Base-by-base conservation (phyloP, 2,329 filamentous ascomycete genomes). In the Alternaria sp. region DNA sequence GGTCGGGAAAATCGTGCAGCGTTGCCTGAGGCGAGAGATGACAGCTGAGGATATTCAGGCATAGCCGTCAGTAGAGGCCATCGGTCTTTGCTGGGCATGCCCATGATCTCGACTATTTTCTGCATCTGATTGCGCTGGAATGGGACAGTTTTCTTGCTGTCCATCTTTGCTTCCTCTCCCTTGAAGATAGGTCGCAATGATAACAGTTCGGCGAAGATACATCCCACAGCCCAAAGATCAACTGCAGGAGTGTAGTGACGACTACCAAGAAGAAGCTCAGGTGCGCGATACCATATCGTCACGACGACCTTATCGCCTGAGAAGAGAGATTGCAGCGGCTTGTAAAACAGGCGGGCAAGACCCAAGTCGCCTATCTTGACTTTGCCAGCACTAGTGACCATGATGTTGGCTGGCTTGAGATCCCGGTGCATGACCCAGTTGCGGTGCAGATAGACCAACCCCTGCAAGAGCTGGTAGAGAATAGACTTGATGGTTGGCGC, bases 91-190 rank as follows among this genome's bases (percentile, higher is more conserved):
- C 87, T 92, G 0, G 95, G 95, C 66, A 97, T 82, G 30, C 95
- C 95, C 83, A 99, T 90, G 64, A 99, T 93, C 75, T 99, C 95
- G 38, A 97, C 92, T 70, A 99, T 99, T 80, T 97, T 97, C 75
- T 95, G 93, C 94, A 99, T 98, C 81, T 99, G 95, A 72, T 97
- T 97, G 14, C 94, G 88, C 79, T 99, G 95, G 70, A 99, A 99
- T 0, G 95, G 95, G 0, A 98, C 94, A 0, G 92, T 95, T 81
- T 98, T 98, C 80, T 99, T 99, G 70, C 88, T 92, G 79, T 99
- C 95, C 91, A 98, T 97, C 81, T 99, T 99, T 16, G 95, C 95
- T 79, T 99, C 95, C 75, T 99, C 95, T 0, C 95, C 95, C 76
- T 99, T 99, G 79, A 99, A 99, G 55, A 99, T 98, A 0, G 95